Evolutionary conservation across 1,284 basidiomycete species (phyloP).

Genomic region (Athelia psychrophila): DNA sequence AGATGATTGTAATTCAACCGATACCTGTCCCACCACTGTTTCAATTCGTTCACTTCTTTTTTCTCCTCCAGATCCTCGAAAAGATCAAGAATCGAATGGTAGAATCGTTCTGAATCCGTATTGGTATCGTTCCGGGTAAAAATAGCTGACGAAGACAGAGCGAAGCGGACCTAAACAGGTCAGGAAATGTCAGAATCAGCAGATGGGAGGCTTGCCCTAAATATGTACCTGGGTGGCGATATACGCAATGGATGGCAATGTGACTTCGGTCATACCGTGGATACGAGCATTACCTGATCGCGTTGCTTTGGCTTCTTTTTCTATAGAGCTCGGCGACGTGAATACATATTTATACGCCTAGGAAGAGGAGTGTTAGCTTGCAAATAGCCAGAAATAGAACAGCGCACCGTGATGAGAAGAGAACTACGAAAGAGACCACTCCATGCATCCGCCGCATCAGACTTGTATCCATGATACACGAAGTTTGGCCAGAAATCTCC

Average conservation of each 20-base stretch:
- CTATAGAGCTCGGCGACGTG: neutral
- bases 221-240: neutral
- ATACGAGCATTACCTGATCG: neutral
- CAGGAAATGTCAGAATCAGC: neutral
- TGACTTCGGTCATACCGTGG: constrained; percentile 1
- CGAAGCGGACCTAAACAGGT: neutral
- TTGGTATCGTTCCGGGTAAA: neutral
- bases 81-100: neutral
- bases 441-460: neutral
- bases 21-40: neutral
- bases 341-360: neutral
- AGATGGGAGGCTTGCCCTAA: neutral
- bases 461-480: neutral
- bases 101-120: neutral
- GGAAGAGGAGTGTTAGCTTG: neutral
- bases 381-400: neutral
- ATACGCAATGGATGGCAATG: neutral
- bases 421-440: neutral
- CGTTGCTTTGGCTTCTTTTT: neutral
- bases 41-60: neutral
- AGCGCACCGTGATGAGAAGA: neutral
- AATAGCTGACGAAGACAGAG: neutral
- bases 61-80: neutral
- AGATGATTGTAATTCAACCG: too few relatives aligned
- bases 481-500: neutral